These are phyloP conservation scores for Blepharisma japonicum DNA, from an alignment of 73 alveolate genomes.

Conservation along the genomic window DNA sequence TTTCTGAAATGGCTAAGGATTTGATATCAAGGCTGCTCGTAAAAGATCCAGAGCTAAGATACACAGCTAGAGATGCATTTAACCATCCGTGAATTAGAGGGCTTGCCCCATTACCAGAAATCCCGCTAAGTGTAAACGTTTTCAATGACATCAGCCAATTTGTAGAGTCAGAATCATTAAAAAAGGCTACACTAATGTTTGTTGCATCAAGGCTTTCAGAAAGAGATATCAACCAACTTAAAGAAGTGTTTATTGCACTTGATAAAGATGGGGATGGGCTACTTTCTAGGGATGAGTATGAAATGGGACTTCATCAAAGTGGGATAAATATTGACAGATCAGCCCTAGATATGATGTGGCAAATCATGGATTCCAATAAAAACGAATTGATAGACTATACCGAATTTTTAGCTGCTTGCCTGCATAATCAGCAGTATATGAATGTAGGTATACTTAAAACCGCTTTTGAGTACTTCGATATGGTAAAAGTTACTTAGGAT, in stretches of 20 bases:
- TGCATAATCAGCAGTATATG: conserved; percentile 50
- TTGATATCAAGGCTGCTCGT: conserved; percentile 61
- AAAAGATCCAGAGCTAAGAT: conserved; percentile 67
- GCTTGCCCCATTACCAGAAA: not conserved
- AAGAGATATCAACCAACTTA: conserved; percentile 64
- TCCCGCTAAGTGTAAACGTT: not conserved
- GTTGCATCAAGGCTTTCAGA: conserved; percentile 71
- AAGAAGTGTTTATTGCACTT: conserved; percentile 64
- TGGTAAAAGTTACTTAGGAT: conserved; percentile 49
- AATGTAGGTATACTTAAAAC: conserved; percentile 51
- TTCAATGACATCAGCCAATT: conserved; percentile 36
- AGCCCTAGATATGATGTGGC: conserved; percentile 42
- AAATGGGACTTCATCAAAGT: conserved; percentile 42
- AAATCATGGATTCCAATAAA: conserved; percentile 58
- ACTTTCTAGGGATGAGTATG: conserved; percentile 65
- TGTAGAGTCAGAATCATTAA: conserved; percentile 39
- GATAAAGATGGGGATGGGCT: conserved; percentile 80
- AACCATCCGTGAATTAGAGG: conserved; percentile 76
- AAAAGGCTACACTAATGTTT: conserved; percentile 65
- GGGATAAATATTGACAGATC: conserved; percentile 33
- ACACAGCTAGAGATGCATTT: conserved; percentile 76
- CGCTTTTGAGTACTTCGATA: conserved; percentile 53
- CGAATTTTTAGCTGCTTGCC: conserved; percentile 70
- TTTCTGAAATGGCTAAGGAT: conserved; percentile 71
- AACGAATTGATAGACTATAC: conserved; percentile 70